phyloP scores from a whole-genome alignment of 176 grass and related monocot species.

The Oryza meyeriana region DNA sequence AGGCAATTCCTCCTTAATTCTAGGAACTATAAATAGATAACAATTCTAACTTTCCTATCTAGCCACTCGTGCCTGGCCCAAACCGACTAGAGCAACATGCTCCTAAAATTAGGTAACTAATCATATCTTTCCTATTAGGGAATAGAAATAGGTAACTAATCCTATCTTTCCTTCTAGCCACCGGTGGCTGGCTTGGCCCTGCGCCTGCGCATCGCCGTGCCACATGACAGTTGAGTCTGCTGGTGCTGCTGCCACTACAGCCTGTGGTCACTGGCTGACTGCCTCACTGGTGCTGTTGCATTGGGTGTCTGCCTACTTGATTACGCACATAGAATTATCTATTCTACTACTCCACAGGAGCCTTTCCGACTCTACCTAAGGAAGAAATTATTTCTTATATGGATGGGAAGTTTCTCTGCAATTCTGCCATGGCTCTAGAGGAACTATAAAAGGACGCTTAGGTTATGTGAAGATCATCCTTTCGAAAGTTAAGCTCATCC shows the following conservation, averaged over 20 bases:
- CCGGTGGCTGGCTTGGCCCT: no score
- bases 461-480: background rate
- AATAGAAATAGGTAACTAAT: no score
- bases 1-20: no score
- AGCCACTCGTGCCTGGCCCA: no score
- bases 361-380: background rate
- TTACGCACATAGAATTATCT: background rate
- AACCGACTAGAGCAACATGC: no score
- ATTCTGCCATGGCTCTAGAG: background rate
- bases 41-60: no score
- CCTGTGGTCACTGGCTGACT: background rate
- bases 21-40: no score
- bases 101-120: no score
- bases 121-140: no score
- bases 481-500: no score
- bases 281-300: background rate
- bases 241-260: background rate
- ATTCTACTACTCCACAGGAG: background rate
- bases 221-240: background rate
- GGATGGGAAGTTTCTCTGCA: background rate
- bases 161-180: no score
- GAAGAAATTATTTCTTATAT: background rate
- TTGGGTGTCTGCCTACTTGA: conserved; percentile 10
- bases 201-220: no score
- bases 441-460: background rate